Percentiles rank a stretch among this genome's conserved stretches.
Evolutionary conservation across 352 stramenopile species (phyloP).

Genomic region (Pythium apleroticum): DNA sequence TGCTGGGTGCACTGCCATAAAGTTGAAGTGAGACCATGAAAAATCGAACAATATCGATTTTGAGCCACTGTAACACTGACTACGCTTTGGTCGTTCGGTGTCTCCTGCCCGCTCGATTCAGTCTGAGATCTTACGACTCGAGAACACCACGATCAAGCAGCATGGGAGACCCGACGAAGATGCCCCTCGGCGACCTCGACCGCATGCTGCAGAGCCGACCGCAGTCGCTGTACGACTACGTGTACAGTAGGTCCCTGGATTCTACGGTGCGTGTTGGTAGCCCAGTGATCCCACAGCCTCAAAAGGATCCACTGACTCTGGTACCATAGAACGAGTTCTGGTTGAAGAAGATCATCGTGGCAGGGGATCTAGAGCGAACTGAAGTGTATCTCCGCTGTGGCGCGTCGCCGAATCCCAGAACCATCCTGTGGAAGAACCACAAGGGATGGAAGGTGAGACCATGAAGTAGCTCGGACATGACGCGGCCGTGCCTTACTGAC

Average conservation of each 20-base stretch:
- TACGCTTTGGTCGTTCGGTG: neutral
- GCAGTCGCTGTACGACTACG: neutral
- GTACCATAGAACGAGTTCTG: neutral
- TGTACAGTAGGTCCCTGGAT: neutral
- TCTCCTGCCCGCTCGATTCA: neutral
- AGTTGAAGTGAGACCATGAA: conserved; percentile 1
- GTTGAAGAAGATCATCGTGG: neutral
- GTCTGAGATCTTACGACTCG: neutral
- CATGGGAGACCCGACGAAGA: neutral
- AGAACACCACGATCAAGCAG: neutral
- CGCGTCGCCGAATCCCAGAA: neutral
- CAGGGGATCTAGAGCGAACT: neutral
- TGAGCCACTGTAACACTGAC: neutral
- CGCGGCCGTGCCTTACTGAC: too few relatives aligned
- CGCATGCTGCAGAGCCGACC: neutral
- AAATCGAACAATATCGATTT: neutral
- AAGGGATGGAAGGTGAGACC: neutral
- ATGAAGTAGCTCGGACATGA: neutral
- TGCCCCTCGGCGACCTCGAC: neutral
- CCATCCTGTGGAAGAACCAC: neutral
- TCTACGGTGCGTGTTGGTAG: too few relatives aligned
- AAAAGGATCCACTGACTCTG: too few relatives aligned
- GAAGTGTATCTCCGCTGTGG: neutral
- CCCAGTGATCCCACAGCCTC: too few relatives aligned
- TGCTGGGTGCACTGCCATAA: neutral